Evolutionary conservation across 148 eudicot genomes (phyloP).

Genomic region (Arctostaphylos glauca): DNA sequence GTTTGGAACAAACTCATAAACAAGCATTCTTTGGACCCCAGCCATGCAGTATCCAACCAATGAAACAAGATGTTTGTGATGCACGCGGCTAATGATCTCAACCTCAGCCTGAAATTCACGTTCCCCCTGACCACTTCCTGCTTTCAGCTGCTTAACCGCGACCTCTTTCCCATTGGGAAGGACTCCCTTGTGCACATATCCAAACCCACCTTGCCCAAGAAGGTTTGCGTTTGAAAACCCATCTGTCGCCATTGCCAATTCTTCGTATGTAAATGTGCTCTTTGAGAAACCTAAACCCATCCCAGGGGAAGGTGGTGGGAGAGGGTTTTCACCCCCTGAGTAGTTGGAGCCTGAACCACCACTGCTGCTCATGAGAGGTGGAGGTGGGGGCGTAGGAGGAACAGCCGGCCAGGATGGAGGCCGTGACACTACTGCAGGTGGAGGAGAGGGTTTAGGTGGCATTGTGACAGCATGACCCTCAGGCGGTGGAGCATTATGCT

Average conservation of each 20-base stretch:
- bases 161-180: slow-evolving; percentile 96
- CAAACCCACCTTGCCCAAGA: slow-evolving; percentile 98
- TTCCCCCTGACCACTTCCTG: slow-evolving; percentile 97
- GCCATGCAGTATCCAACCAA: slow-evolving; percentile 94
- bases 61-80: slow-evolving; percentile 98
- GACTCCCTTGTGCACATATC: slow-evolving; percentile 86
- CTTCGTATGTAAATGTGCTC: slow-evolving; percentile 83
- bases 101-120: slow-evolving; percentile 96
- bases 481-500: slow-evolving; percentile 66
- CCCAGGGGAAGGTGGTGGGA: slow-evolving; percentile 81
- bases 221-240: slow-evolving; percentile 80
- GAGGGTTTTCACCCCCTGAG: slow-evolving; percentile 57
- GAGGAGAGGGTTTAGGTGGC: slow-evolving; percentile 52
- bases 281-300: slow-evolving; percentile 67
- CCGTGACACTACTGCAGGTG: slow-evolving; percentile 49
- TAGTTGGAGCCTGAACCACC: slow-evolving; percentile 82
- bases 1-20: slow-evolving; percentile 93
- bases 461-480: slow-evolving; percentile 52
- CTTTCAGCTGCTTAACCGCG: slow-evolving; percentile 86
- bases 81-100: slow-evolving; percentile 94
- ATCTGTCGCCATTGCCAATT: slow-evolving; percentile 85
- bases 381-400: slow-evolving; percentile 34
- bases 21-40: slow-evolving; percentile 80
- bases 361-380: slow-evolving; percentile 60
- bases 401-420: slow-evolving; percentile 62